Evolutionary conservation across 1,284 basidiomycete species (phyloP), one percentile per base, ranked within the genome.

Genomic region (Cryptococcus hybrid): DNA sequence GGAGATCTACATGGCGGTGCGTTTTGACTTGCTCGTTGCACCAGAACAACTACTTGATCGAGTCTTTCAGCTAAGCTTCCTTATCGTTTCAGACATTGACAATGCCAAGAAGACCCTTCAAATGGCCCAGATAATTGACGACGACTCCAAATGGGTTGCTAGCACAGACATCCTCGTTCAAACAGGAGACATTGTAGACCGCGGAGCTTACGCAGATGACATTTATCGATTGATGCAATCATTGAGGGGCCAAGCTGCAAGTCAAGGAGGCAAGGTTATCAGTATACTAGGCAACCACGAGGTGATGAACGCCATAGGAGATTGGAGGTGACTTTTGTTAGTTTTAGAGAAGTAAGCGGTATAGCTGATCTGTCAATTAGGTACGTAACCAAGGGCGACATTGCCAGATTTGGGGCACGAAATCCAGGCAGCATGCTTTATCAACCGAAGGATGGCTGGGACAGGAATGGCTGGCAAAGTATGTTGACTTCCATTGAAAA

Each of bases 131-230:
- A 84, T 94, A 5, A 84, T 88, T 3, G 65, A 70, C 56, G 84
- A 88, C 63, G 79, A 83, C n/a, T 69, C 82, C 3, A 79, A 86
- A 53, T 95, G 92, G 92, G 83, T 84, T 7, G 91, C 87, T 1
- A 80, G 87, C 24, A 84, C 85, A 3, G 89, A 92, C 71, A 85
- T 87, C 55, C 86, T 93, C 61, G 91, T 94, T 12, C 92, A 95
- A 79, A 95, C 92, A 0, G 92, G 92, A 3, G 92, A 96, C 75
- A 93, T 95, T 47, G 88, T 95, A 61, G 92, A 94, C 76, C 82
- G 89, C 84, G 92, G 92, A 1, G 86, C 88, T 46, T 90, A 93
- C 76, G 93, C 92, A 0, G 88, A 92, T 50, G 83, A 85, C 53
- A 82, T 95, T 24, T 95, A 89, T 72, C 68, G 80, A 39, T 86